These are phyloP conservation scores for Russula sp. DNA, from an alignment of 768 basidiomycete genomes.

Conservation along the genomic window DNA sequence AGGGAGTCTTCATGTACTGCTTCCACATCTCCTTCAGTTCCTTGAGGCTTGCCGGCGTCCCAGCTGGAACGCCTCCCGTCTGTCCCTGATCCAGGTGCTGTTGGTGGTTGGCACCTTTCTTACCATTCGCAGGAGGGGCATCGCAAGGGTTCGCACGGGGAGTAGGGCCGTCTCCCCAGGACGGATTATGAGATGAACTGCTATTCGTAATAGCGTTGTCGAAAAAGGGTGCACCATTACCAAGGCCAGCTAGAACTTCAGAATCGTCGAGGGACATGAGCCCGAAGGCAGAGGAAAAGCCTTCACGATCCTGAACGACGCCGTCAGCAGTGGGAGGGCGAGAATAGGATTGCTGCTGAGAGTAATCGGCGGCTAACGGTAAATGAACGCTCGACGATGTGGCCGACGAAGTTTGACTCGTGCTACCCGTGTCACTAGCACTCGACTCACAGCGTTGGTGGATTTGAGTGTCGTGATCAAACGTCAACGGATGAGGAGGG, in stretches of 20 bases:
- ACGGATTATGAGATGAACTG: slow-evolving; percentile 16
- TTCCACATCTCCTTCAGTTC: slow-evolving; percentile 74
- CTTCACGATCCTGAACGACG: slow-evolving; percentile 30
- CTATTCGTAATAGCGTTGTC: slow-evolving; percentile 22
- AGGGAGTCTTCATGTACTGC: slow-evolving; percentile 67
- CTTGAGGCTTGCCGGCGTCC: slow-evolving; percentile 36
- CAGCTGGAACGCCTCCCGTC: slow-evolving; percentile 39
- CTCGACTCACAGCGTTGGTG: slow-evolving; percentile 34
- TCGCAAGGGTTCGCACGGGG: slow-evolving; percentile 27
- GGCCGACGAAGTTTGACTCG: slow-evolving; percentile 51
- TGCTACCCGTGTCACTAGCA: slow-evolving; percentile 45
- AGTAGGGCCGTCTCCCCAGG: slow-evolving; percentile 27
- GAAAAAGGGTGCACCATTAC: slow-evolving; percentile 65
- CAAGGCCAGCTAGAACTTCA: slow-evolving; percentile 59
- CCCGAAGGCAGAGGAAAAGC: slow-evolving; percentile 56
- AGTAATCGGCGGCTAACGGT: slow-evolving; percentile 39
- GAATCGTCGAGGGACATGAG: slow-evolving; percentile 76
- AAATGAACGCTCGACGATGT: slow-evolving; percentile 53
- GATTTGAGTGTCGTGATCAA: slow-evolving; percentile 29
- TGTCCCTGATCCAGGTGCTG: slow-evolving; percentile 32
- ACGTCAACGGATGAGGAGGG: slow-evolving; percentile 24
- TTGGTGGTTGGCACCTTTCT: slow-evolving; percentile 30
- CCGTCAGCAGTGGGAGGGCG: slow-evolving; percentile 30
- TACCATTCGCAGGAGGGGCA: slow-evolving; percentile 29
- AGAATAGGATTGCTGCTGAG: slow-evolving; percentile 21